Conservation (phyloP, 2,329 filamentous ascomycete species). For the Sporothrix luriei region DNA sequence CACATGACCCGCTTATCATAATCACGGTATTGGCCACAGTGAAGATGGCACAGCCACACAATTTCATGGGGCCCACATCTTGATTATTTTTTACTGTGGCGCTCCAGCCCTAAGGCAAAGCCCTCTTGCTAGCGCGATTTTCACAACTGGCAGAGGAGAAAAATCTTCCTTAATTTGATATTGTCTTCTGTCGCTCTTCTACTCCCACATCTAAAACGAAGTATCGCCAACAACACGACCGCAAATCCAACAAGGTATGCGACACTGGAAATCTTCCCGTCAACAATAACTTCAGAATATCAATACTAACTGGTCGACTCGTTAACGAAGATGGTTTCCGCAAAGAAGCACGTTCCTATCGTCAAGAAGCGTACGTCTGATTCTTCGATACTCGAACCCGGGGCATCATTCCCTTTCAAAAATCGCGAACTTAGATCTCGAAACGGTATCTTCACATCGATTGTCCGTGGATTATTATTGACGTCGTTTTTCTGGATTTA, state of each 20-base stretch:
- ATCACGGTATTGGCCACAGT: no score
- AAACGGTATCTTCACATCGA: not conserved
- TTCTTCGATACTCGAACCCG: conserved; percentile 20
- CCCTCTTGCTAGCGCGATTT: conserved; percentile 30
- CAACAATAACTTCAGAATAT: conserved; percentile 36
- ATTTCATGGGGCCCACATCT: not conserved
- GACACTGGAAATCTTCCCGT: not conserved
- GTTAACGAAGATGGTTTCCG: conserved; percentile 82
- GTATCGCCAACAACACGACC: conserved; percentile 30
- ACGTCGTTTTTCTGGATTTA: conserved; percentile 4
- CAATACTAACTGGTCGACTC: conserved; percentile 8
- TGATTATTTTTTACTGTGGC: conserved; percentile 28
- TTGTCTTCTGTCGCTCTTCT: conserved; percentile 20
- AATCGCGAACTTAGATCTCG: not conserved
- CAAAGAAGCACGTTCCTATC: conserved; percentile 99
- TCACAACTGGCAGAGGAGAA: conserved; percentile 30
- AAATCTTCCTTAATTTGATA: conserved; percentile 29
- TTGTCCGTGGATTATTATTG: not conserved
- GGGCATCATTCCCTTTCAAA: not conserved
- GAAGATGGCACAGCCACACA: conserved; percentile 29
- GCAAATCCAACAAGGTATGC: conserved; percentile 33
- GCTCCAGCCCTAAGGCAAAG: conserved; percentile 31
- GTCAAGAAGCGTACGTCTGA: conserved; percentile 97
- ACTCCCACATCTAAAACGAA: conserved; percentile 20
- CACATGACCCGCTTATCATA: not conserved